These are phyloP conservation scores for Neospora caninum DNA, from an alignment of 169 alveolate genomes.

Conservation along the genomic window DNA sequence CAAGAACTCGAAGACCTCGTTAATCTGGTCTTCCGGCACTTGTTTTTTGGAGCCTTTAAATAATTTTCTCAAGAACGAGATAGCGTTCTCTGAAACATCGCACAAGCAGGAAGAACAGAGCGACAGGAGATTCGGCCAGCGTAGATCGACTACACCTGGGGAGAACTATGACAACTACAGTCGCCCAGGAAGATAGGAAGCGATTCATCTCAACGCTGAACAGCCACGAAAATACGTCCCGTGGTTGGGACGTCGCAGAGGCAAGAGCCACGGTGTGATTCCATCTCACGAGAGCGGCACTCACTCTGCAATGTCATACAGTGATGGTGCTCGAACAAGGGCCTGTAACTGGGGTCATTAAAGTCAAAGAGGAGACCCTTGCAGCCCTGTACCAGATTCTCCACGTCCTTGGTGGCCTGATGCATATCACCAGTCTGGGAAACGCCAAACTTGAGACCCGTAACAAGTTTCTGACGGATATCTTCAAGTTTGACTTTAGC, in stretches of 20 bases:
- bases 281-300: neutral
- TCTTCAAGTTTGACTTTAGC: neutral
- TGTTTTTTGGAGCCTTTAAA: neutral
- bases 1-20: slow-evolving; percentile 14
- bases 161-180: no score
- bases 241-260: no score
- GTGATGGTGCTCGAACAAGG: slow-evolving; percentile 1
- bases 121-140: no score
- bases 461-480: neutral
- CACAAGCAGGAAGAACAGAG: no score
- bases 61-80: neutral
- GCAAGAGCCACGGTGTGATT: no score
- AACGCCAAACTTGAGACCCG: neutral
- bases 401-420: neutral
- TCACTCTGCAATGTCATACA: neutral
- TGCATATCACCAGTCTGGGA: neutral
- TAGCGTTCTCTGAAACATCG: neutral
- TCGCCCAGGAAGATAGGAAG: no score
- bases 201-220: no score
- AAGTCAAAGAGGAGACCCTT: neutral
- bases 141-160: no score
- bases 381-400: neutral
- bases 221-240: no score
- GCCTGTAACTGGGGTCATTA: neutral
- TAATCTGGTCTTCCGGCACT: neutral